Conservation (phyloP, 345 rosid genomes). For the Leavenworthia alabamica region DNA sequence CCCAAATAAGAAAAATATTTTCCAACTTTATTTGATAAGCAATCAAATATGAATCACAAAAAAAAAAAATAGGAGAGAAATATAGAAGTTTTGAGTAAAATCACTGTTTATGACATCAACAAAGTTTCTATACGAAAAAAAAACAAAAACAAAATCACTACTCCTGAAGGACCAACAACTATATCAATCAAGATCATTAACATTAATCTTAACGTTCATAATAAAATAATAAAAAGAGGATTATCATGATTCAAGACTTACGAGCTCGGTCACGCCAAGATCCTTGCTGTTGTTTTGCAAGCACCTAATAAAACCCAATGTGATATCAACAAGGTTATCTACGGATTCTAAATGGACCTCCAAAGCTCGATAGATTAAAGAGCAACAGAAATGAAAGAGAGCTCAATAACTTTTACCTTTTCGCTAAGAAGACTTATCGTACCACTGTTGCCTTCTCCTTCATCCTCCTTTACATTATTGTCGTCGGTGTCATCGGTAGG, state of each 20-base stretch:
- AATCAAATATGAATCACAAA: no score
- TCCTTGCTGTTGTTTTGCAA: constrained; percentile 84
- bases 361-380: background rate
- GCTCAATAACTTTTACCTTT: constrained; percentile 38
- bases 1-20: no score
- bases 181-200: no score
- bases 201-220: no score
- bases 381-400: background rate
- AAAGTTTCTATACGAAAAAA: no score
- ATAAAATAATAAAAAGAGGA: no score
- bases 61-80: no score
- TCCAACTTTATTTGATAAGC: no score
- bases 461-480: constrained; percentile 30
- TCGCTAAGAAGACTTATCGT: constrained; percentile 61
- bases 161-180: background rate
- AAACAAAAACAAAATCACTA: no score
- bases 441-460: constrained; percentile 30
- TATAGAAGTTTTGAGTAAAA: no score
- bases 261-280: constrained; percentile 97
- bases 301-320: constrained; percentile 52
- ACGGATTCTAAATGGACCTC: background rate
- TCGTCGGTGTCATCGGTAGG: constrained; percentile 32
- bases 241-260: no score
- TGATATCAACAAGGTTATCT: background rate
- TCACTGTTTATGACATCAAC: no score